Conservation (phyloP, 352 stramenopile genomes). For the Pythium folliculosum region DNA sequence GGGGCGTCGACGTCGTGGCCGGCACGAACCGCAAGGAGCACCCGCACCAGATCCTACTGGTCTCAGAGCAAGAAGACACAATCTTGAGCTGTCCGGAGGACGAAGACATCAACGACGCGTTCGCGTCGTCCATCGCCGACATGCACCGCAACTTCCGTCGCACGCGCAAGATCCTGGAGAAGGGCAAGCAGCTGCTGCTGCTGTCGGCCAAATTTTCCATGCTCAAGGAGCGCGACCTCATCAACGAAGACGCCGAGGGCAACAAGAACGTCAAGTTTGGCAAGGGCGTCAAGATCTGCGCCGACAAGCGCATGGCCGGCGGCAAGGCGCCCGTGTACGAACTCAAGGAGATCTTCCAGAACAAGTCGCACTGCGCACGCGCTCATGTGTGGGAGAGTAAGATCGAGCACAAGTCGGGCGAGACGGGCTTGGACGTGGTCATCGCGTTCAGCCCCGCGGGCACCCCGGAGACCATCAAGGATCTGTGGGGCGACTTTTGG, state of each 20-base stretch:
- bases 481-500: constrained; percentile 87
- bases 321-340: constrained; percentile 70
- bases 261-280: constrained; percentile 90
- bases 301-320: constrained; percentile 49
- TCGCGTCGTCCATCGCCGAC: constrained; percentile 68
- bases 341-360: constrained; percentile 87
- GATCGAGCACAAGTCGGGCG: constrained; percentile 36
- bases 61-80: constrained; percentile 80
- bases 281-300: constrained; percentile 72
- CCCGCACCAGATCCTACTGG: constrained; percentile 68
- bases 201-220: constrained; percentile 88
- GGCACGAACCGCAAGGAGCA: constrained; percentile 52
- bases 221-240: constrained; percentile 84
- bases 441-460: constrained; percentile 81
- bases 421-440: constrained; percentile 60
- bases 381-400: constrained; percentile 79
- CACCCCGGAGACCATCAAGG: constrained; percentile 79
- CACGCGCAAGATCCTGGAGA: constrained; percentile 75
- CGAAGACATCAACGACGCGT: constrained; percentile 82
- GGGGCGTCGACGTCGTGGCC: constrained; percentile 78
- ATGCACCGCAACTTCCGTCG: constrained; percentile 77
- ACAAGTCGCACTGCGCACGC: constrained; percentile 77
- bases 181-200: constrained; percentile 75
- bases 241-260: constrained; percentile 82
- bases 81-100: constrained; percentile 75